Base-by-base conservation (phyloP, 31 red algal species). In the Pterothamnion heteromorphum region DNA sequence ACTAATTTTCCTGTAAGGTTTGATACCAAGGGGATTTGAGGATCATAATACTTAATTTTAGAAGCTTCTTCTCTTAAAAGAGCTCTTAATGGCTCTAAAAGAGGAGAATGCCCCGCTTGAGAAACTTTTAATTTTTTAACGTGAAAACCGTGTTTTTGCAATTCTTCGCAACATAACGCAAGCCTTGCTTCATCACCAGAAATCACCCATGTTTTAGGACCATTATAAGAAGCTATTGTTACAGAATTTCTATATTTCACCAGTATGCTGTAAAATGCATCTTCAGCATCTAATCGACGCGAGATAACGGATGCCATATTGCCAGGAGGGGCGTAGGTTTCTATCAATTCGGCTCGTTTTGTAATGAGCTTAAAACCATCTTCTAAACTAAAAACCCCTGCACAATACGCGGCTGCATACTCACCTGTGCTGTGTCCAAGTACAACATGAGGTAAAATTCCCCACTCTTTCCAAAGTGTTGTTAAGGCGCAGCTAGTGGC, bases 1-100 rank as follows among this genome's bases (percentile, higher is more conserved):
- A 41, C 38, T 41, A 41, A 41, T 86, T 86, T 86, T 24, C 82
- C 82, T 27, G 82, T 86, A 35, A 86, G 28, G 23, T 31, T 86
- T 86, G 82, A 86, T 35, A 35, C 26, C 22, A 86, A 39, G 23
- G 82, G 30, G 32, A 31, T 31, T 37, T 86, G 26, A 27, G 82
- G 82, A 31, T 26, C 30, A 35, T 36, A 37, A 24, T 24, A 37
- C 37, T 31, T 86, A 86, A 86, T 31, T 35, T 86, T 35, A 24
- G 24, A 24, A 39, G 35, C 26, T 27, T 35, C 24, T 27, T 43
- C 37, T 86, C 23, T 35, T 35, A 86, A 86, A 39, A 24, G 28
- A 27, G 26, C 37, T 39, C 24, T 36, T 31, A 31, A 39, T 43
- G 30, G 30, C 35, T 86, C 82, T 26, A 86, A 35, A 27, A 86